Evolutionary conservation across 768 basidiomycete species (phyloP).

Genomic region (Tricholoma flavovirens): DNA sequence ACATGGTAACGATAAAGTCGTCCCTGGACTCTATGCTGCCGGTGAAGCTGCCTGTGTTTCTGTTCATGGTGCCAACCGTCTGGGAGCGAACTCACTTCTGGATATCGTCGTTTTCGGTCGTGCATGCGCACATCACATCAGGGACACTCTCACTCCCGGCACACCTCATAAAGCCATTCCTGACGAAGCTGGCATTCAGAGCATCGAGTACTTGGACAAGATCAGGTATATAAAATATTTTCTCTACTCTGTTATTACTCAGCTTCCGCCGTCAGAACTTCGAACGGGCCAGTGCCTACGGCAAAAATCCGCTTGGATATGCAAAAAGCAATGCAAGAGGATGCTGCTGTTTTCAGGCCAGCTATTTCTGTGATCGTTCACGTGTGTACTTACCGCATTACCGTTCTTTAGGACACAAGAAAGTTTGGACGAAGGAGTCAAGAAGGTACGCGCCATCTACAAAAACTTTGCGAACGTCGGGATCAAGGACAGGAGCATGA

Average conservation of each 20-base stretch:
- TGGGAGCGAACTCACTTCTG: slow-evolving; percentile 97
- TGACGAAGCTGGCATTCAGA: slow-evolving; percentile 78
- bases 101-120: slow-evolving; percentile 99
- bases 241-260: background rate
- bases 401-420: slow-evolving; percentile 61
- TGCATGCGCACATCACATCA: slow-evolving; percentile 98
- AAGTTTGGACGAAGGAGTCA: slow-evolving; percentile 87
- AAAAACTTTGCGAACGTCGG: slow-evolving; percentile 86
- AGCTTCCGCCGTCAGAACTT: slow-evolving; percentile 39
- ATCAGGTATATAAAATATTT: slow-evolving; percentile 47
- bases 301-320: slow-evolving; percentile 89
- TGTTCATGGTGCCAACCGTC: slow-evolving; percentile 98
- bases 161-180: slow-evolving; percentile 87
- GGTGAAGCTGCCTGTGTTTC: slow-evolving; percentile 99
- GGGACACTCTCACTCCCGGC: slow-evolving; percentile 82
- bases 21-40: slow-evolving; percentile 96
- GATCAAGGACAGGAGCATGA: slow-evolving; percentile 98
- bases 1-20: slow-evolving; percentile 88
- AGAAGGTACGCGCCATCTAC: slow-evolving; percentile 82
- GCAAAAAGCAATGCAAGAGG: slow-evolving; percentile 99
- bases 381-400: slow-evolving; percentile 2
- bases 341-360: slow-evolving; percentile 95
- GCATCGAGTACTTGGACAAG: slow-evolving; percentile 84
- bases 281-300: slow-evolving; percentile 79
- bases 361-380: background rate